Conservation (phyloP, 805 yeast species). For the Saccharomycopsis babjevae region DNA sequence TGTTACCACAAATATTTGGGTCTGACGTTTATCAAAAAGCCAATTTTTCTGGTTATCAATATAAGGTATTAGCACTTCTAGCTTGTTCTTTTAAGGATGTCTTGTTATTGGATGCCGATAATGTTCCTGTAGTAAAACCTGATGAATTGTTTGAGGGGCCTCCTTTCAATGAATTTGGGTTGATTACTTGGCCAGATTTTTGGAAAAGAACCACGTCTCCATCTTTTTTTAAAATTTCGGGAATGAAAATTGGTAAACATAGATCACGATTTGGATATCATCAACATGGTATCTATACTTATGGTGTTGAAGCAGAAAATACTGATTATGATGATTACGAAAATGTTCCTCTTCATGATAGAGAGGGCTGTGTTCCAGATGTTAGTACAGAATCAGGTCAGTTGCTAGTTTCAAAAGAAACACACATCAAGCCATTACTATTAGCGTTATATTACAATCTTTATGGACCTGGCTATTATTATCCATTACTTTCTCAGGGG, state of each 20-base stretch:
- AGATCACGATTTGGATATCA: conserved; percentile 32
- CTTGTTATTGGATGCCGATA: conserved; percentile 63
- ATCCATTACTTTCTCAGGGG: conserved; percentile 48
- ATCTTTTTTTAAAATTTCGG: conserved; percentile 44
- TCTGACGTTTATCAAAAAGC: conserved; percentile 39
- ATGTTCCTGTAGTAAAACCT: conserved; percentile 47
- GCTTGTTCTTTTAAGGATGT: conserved; percentile 69
- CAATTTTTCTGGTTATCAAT: conserved; percentile 51
- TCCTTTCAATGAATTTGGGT: conserved; percentile 29
- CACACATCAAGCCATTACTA: conserved; percentile 44
- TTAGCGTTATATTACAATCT: conserved; percentile 50
- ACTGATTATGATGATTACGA: conserved; percentile 2
- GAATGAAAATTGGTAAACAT: conserved; percentile 29
- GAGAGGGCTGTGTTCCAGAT: conserved; percentile 51
- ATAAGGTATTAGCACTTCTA: conserved; percentile 56
- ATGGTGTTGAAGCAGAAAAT: conserved; percentile 20
- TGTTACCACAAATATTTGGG: conserved; percentile 54
- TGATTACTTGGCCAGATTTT: conserved; percentile 58
- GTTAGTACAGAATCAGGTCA: conserved; percentile 60
- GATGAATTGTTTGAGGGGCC: conserved; percentile 39
- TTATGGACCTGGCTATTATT: conserved; percentile 50
- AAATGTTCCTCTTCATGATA: conserved; percentile 44
- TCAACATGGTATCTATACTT: conserved; percentile 28
- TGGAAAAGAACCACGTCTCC: conserved; percentile 64
- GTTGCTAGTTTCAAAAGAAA: conserved; percentile 42